phyloP scores from a whole-genome alignment of 805 yeast species.

The Saturnispora diversa region DNA sequence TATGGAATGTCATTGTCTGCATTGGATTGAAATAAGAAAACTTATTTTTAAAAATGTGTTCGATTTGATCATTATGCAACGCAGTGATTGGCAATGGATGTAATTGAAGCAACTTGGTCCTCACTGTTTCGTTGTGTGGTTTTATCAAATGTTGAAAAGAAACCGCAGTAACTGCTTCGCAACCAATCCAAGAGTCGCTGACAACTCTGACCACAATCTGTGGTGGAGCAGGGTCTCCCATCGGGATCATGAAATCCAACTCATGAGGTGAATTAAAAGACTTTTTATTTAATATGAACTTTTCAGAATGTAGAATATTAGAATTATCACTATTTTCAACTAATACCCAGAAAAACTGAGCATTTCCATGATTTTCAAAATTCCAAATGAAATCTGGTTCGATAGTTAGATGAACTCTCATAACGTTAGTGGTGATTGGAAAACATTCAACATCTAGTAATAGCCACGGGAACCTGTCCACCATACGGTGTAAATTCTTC shows the following conservation, averaged over 20 bases:
- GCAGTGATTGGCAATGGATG: conserved; percentile 86
- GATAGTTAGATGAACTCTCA: conserved; percentile 66
- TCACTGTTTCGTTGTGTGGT: conserved; percentile 80
- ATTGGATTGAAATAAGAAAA: conserved; percentile 93
- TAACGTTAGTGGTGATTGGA: conserved; percentile 81
- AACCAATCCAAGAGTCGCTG: conserved; percentile 86
- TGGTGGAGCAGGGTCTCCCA: conserved; percentile 82
- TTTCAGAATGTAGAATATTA: conserved; percentile 73
- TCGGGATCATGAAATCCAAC: conserved; percentile 87
- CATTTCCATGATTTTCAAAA: conserved; percentile 66
- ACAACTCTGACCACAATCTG: conserved; percentile 74
- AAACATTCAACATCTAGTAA: conserved; percentile 72
- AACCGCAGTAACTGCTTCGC: conserved; percentile 65
- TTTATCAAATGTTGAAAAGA: conserved; percentile 86
- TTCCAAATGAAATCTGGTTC: conserved; percentile 86
- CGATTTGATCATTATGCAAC: conserved; percentile 57
- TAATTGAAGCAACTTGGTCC: conserved; percentile 68
- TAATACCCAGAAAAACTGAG: conserved; percentile 85
- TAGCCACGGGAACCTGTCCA: conserved; percentile 69
- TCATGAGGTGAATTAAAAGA: conserved; percentile 52
- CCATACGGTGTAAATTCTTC: conserved; percentile 43
- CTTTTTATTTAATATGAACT: conserved; percentile 56
- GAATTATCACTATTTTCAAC: conserved; percentile 80
- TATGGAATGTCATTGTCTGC: conserved; percentile 96
- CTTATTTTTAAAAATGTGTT: conserved; percentile 53